Conservation (phyloP, 2,329 filamentous ascomycete species). For the Cryphonectria nitschkei region DNA sequence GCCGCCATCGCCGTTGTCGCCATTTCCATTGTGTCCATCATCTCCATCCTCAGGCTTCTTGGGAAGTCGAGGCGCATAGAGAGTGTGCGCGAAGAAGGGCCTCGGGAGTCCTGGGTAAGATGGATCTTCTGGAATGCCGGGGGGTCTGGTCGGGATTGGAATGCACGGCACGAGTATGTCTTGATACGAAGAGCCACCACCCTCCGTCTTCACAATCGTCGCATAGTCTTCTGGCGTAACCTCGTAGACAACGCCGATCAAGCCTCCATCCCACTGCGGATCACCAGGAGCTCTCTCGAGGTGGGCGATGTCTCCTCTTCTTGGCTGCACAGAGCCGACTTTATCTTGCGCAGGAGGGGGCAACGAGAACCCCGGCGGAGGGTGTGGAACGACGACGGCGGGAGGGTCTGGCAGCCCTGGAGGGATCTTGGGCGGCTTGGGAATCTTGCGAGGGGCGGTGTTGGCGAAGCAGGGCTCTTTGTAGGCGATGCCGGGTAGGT, state of each 20-base stretch:
- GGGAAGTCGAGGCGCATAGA: conserved; percentile 68
- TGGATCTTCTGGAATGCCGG: conserved; percentile 67
- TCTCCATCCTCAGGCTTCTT: conserved; percentile 35
- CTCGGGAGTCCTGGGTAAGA: conserved; percentile 53
- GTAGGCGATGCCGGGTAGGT: conserved; percentile 85
- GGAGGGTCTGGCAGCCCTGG: conserved; percentile 37
- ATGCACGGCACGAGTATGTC: conserved; percentile 83
- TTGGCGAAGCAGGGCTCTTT: conserved; percentile 92
- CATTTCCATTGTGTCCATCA: conserved; percentile 15
- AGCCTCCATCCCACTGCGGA: conserved; percentile 72
- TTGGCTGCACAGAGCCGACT: conserved; percentile 21
- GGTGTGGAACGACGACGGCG: conserved; percentile 35
- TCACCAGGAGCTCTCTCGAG: conserved; percentile 47
- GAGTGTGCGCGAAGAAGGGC: conserved; percentile 82
- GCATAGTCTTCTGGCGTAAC: conserved; percentile 82
- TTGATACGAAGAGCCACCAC: conserved; percentile 81
- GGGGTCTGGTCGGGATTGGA: conserved; percentile 59
- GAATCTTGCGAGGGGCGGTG: conserved; percentile 63
- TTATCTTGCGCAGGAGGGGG: conserved; percentile 5
- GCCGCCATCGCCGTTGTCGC: conserved; percentile 9
- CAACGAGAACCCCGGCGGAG: conserved; percentile 24
- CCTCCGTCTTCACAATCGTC: conserved; percentile 88
- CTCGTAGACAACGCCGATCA: conserved; percentile 95
- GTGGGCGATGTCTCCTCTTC: no score
- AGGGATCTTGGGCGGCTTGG: conserved; percentile 43